Conservation (phyloP, 257 asterid genomes). For the Rauvolfia tetraphylla region DNA sequence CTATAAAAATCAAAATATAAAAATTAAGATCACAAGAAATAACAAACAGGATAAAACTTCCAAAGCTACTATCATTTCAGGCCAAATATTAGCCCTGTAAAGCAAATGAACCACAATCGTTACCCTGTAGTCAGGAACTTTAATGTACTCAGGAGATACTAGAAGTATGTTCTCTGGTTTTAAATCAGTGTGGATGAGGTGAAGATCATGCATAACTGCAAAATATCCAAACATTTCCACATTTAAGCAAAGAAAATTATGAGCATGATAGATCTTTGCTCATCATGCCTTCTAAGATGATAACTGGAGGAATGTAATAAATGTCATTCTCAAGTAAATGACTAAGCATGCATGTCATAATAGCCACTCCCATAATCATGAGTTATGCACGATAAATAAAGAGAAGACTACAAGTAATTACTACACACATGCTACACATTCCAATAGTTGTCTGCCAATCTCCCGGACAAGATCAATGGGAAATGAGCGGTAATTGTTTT, state of each 20-base stretch:
- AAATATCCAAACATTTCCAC: slow-evolving; percentile 3
- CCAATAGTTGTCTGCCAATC: slow-evolving; percentile 99
- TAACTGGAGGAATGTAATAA: neutral
- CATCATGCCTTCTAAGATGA: slow-evolving; percentile 6
- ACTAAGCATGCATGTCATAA: neutral
- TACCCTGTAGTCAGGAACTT: slow-evolving; percentile 89
- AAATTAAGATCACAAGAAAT: neutral
- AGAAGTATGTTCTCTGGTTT: slow-evolving; percentile 97
- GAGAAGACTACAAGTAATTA: slow-evolving; percentile 36
- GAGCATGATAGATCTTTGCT: neutral
- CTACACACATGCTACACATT: slow-evolving; percentile 99
- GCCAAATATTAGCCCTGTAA: neutral
- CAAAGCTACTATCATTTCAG: neutral
- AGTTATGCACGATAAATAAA: neutral
- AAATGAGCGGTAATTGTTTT: slow-evolving; percentile 96
- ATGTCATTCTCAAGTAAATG: neutral
- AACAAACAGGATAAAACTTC: neutral
- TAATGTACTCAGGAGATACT: slow-evolving; percentile 64
- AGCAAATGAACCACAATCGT: neutral
- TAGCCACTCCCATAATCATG: neutral
- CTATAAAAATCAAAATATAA: slow-evolving; percentile 28
- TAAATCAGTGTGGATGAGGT: slow-evolving; percentile 83
- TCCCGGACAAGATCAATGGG: slow-evolving; percentile 98
- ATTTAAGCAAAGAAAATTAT: slow-evolving; percentile 5
- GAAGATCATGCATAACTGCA: slow-evolving; percentile 96